These are phyloP conservation scores for Larix sibirica DNA, from an alignment of 83 land plant species.

Conservation along the genomic window DNA sequence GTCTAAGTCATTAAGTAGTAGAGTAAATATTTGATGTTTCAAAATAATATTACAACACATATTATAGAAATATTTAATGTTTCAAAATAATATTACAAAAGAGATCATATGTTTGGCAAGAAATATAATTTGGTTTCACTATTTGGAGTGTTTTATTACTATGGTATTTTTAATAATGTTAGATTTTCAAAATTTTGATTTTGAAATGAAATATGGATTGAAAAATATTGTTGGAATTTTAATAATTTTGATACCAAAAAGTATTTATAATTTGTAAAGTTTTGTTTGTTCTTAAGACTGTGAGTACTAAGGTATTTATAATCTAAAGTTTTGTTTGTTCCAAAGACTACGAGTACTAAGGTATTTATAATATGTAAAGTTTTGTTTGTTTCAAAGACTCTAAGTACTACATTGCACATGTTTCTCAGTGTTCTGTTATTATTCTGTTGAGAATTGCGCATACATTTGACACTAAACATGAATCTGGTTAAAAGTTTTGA, in stretches of 20 bases:
- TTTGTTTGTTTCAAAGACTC: neutral
- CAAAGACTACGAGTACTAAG: neutral
- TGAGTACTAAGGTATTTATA: neutral
- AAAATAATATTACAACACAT: too few relatives aligned
- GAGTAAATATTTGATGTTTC: too few relatives aligned
- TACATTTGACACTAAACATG: neutral
- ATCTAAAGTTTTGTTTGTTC: neutral
- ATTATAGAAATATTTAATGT: too few relatives aligned
- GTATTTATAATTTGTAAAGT: neutral
- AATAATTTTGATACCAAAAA: too few relatives aligned
- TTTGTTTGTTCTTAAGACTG: neutral
- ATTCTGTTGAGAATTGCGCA: neutral
- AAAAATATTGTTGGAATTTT: neutral
- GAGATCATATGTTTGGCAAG: too few relatives aligned
- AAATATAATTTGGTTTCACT: too few relatives aligned
- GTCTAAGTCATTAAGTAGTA: too few relatives aligned
- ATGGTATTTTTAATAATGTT: neutral
- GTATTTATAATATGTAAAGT: neutral
- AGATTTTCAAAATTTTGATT: neutral
- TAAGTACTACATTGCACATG: too few relatives aligned
- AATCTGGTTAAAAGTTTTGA: neutral
- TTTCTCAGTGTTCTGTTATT: too few relatives aligned
- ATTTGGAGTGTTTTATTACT: too few relatives aligned
- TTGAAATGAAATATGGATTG: neutral
- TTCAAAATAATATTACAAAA: too few relatives aligned